Evolutionary conservation across 2,329 filamentous ascomycete genomes (phyloP).

Genomic region (Ilyonectria destructans): DNA sequence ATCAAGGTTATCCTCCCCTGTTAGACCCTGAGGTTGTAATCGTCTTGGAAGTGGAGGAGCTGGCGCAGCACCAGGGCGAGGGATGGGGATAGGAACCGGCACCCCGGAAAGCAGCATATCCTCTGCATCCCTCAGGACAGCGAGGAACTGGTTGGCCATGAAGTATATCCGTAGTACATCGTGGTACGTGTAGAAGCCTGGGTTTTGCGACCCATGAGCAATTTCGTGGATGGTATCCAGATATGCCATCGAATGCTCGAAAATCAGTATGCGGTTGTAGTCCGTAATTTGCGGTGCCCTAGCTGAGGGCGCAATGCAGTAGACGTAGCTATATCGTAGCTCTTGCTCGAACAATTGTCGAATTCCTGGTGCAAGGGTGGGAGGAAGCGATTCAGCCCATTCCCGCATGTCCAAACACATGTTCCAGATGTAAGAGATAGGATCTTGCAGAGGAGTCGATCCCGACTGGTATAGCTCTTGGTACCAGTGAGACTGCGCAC

Average conservation of each 20-base stretch:
- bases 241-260: constrained; percentile 90
- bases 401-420: constrained; percentile 83
- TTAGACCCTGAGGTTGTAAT: constrained; percentile 53
- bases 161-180: constrained; percentile 90
- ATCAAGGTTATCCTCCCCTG: constrained; percentile 67
- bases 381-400: constrained; percentile 86
- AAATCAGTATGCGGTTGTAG: constrained; percentile 85
- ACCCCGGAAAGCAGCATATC: constrained; percentile 70
- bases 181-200: constrained; percentile 86
- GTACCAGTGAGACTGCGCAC: constrained; percentile 91
- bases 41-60: constrained; percentile 70
- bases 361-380: constrained; percentile 75
- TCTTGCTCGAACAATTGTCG: constrained; percentile 89
- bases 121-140: constrained; percentile 72
- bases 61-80: constrained; percentile 63
- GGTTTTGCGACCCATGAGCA: constrained; percentile 71
- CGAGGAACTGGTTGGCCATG: constrained; percentile 76
- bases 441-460: constrained; percentile 76
- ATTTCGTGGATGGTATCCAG: constrained; percentile 81
- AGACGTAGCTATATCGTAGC: constrained; percentile 90
- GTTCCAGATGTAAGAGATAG: constrained; percentile 81
- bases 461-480: constrained; percentile 89
- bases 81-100: constrained; percentile 62
- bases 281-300: constrained; percentile 81
- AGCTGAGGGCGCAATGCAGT: constrained; percentile 87